These are phyloP conservation scores for Globisporangium cystogenes DNA, from an alignment of 352 stramenopile species.

Conservation along the genomic window DNA sequence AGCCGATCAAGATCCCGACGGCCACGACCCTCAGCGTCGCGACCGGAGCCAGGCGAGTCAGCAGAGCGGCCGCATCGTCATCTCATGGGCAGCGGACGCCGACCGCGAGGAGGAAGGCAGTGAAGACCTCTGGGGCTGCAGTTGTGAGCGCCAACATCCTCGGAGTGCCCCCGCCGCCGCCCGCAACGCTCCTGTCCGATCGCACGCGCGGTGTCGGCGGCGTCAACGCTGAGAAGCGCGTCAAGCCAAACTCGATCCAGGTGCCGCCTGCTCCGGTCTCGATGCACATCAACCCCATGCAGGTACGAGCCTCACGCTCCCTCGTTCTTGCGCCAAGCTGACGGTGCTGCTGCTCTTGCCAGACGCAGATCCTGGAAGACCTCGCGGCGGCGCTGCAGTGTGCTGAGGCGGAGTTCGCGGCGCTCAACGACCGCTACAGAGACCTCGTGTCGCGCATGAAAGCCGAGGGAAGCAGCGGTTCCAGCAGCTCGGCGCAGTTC, in stretches of 20 bases:
- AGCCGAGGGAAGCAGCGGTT: conserved; percentile 8
- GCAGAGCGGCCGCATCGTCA: not conserved
- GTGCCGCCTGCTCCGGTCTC: conserved; percentile 26
- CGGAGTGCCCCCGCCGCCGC: conserved; percentile 3
- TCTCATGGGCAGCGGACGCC: not conserved
- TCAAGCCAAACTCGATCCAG: conserved; percentile 36
- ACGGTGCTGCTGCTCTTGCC: not conserved
- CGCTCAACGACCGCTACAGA: conserved; percentile 36
- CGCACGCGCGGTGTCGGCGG: conserved; percentile 1
- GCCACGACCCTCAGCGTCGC: not conserved
- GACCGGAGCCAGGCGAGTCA: not conserved
- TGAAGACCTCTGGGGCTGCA: not conserved
- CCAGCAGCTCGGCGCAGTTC: conserved; percentile 19
- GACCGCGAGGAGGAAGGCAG: not conserved
- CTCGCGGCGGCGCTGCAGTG: conserved; percentile 26
- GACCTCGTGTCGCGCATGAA: conserved; percentile 38
- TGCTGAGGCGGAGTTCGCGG: conserved; percentile 41
- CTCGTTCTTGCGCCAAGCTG: no score
- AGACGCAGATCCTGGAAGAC: conserved; percentile 63
- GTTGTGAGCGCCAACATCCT: conserved; percentile 13
- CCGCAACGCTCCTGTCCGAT: conserved; percentile 11
- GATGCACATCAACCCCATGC: conserved; percentile 39
- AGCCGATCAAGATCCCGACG: conserved; percentile 8
- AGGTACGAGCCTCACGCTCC: conserved; percentile 23
- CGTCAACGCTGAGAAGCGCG: not conserved